These are phyloP conservation scores for Pterulicium gracile DNA, from an alignment of 1,284 basidiomycete genomes.

Conservation along the genomic window DNA sequence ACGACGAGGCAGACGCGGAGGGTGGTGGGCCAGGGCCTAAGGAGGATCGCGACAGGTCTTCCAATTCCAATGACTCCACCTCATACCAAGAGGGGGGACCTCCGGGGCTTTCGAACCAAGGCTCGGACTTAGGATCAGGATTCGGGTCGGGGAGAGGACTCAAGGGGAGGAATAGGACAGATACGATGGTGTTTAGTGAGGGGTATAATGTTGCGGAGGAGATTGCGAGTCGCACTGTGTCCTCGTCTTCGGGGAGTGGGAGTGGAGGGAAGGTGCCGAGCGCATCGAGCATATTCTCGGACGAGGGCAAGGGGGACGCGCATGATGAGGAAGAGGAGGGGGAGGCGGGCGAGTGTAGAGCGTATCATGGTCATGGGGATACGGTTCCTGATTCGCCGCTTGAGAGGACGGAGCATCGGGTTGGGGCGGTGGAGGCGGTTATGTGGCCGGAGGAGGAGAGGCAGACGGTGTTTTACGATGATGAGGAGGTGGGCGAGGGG, in stretches of 20 bases:
- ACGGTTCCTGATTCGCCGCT: neutral
- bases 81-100: too few species aligned
- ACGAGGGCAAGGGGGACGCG: neutral
- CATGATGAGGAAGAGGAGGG: neutral
- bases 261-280: too few species aligned
- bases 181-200: slow-evolving; percentile 70
- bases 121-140: too few species aligned
- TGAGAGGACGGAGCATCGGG: neutral
- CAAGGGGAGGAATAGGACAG: slow-evolving; percentile 58
- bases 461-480: neutral
- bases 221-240: slow-evolving; percentile 16
- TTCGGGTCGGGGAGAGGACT: too few species aligned
- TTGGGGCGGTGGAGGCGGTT: neutral
- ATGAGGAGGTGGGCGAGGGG: neutral
- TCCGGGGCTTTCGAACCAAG: too few species aligned
- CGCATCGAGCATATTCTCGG: too few species aligned
- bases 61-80: too few species aligned
- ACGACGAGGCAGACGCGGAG: too few species aligned
- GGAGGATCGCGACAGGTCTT: too few species aligned
- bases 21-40: too few species aligned
- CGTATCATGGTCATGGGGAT: neutral
- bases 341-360: neutral
- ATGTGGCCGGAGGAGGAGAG: neutral
- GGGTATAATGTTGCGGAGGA: slow-evolving; percentile 31
- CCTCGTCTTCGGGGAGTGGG: neutral